These are phyloP conservation scores for Bruguiera sexangula DNA, from an alignment of 345 rosid genomes.

Conservation along the genomic window DNA sequence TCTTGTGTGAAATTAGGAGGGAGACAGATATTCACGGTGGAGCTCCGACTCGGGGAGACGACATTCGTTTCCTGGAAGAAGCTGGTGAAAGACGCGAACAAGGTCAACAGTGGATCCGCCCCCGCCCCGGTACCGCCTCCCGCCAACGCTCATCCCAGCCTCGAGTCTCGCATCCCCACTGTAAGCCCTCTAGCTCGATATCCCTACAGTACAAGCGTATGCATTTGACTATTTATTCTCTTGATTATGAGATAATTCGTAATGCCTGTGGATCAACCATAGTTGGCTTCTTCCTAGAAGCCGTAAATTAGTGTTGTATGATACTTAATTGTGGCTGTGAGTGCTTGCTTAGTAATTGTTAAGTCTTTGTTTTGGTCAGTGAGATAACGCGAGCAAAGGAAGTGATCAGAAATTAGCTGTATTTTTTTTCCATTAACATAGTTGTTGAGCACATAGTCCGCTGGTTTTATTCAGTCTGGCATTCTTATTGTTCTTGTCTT, in stretches of 20 bases:
- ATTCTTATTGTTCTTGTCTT: conserved; percentile 20
- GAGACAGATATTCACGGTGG: conserved; percentile 70
- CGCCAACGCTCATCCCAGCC: conserved; percentile 43
- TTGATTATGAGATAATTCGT: conserved; percentile 1
- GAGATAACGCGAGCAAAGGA: background rate
- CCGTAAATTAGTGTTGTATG: background rate
- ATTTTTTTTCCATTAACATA: background rate
- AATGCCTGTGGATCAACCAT: conserved; percentile 3
- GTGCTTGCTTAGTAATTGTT: background rate
- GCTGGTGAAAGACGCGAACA: conserved; percentile 66
- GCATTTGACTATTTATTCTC: background rate
- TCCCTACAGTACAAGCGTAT: background rate
- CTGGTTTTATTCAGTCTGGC: conserved; percentile 3
- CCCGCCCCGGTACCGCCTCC: conserved; percentile 44
- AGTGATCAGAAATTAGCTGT: background rate
- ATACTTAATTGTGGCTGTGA: background rate
- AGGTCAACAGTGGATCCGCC: conserved; percentile 32
- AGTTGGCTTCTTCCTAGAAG: background rate
- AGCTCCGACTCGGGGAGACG: conserved; percentile 73
- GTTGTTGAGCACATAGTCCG: background rate
- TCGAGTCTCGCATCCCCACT: conserved; percentile 52
- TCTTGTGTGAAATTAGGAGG: conserved; percentile 56
- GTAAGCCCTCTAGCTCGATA: conserved; percentile 30
- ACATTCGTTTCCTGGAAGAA: conserved; percentile 86
- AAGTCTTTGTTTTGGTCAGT: background rate